Conservation (phyloP, 1,284 basidiomycete species). For the Phlebopus sp. region DNA sequence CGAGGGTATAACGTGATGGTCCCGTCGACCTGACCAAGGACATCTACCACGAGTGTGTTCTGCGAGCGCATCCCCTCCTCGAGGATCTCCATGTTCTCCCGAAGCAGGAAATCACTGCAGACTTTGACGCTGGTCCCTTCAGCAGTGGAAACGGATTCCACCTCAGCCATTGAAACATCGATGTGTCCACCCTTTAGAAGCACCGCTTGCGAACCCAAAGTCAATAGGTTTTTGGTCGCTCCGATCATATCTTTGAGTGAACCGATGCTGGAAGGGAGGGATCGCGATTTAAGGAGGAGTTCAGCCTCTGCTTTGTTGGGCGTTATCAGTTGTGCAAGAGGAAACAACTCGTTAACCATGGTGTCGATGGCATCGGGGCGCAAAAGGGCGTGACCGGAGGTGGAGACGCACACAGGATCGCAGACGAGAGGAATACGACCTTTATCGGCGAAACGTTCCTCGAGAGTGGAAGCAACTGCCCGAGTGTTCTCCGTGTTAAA, state of each 20-base stretch:
- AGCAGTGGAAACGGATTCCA: constrained; percentile 5
- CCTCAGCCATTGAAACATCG: constrained; percentile 27
- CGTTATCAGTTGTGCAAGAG: constrained; percentile 74
- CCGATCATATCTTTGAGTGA: constrained; percentile 62
- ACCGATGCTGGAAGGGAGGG: constrained; percentile 36
- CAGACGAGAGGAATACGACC: constrained; percentile 56
- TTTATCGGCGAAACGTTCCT: constrained; percentile 31
- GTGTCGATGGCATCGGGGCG: constrained; percentile 62
- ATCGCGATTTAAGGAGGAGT: constrained; percentile 52
- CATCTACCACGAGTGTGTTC: constrained; percentile 66
- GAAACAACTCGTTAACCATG: constrained; percentile 66
- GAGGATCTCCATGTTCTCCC: constrained; percentile 64
- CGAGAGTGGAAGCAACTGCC: constrained; percentile 47
- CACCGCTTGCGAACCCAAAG: constrained; percentile 55
- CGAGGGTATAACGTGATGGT: constrained; percentile 58
- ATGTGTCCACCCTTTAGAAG: constrained; percentile 91
- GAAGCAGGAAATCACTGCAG: constrained; percentile 40
- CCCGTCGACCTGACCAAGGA: constrained; percentile 51
- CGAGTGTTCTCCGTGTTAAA: constrained; percentile 50
- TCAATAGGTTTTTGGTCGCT: constrained; percentile 55
- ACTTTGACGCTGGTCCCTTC: constrained; percentile 8
- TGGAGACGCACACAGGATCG: constrained; percentile 93
- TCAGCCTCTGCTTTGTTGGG: constrained; percentile 87
- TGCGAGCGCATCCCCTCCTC: constrained; percentile 21
- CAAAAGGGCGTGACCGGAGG: constrained; percentile 83